Percentiles rank a stretch among this genome's conserved stretches.
Conservation (phyloP, 2,329 filamentous ascomycete genomes). For the Ophiostoma quercus region DNA sequence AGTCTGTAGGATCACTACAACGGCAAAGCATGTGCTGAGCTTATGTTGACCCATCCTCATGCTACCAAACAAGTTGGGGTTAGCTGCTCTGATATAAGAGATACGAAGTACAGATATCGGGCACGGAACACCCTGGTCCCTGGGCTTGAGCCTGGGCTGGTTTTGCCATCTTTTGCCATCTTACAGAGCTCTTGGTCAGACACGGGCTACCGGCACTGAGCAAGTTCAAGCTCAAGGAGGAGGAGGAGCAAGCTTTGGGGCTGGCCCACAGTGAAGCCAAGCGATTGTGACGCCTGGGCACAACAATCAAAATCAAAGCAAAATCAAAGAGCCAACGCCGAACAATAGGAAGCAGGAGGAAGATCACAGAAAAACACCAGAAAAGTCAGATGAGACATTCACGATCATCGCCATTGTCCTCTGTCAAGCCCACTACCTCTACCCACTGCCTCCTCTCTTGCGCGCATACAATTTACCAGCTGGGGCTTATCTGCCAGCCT, state of each 20-base stretch:
- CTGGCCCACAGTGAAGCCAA: not conserved
- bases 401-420: constrained; percentile 4
- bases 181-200: not conserved
- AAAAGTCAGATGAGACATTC: not conserved
- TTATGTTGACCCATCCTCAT: not conserved
- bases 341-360: not conserved
- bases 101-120: not conserved
- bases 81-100: not conserved
- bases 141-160: not conserved
- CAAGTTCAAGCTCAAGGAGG: not conserved
- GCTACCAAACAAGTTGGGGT: not conserved
- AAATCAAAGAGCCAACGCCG: not conserved
- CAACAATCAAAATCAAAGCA: not conserved
- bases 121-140: not conserved
- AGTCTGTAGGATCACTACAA: constrained; percentile 1
- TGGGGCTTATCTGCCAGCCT: not conserved
- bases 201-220: not conserved
- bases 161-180: too few relatives aligned
- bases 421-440: not conserved
- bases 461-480: not conserved
- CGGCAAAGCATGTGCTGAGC: constrained; percentile 7
- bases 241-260: not conserved
- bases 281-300: not conserved
- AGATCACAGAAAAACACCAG: not conserved
- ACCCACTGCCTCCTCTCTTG: not conserved